These are phyloP conservation scores for Arabidopsis lyrata DNA, from an alignment of 441 rosid genomes.

Conservation along the genomic window DNA sequence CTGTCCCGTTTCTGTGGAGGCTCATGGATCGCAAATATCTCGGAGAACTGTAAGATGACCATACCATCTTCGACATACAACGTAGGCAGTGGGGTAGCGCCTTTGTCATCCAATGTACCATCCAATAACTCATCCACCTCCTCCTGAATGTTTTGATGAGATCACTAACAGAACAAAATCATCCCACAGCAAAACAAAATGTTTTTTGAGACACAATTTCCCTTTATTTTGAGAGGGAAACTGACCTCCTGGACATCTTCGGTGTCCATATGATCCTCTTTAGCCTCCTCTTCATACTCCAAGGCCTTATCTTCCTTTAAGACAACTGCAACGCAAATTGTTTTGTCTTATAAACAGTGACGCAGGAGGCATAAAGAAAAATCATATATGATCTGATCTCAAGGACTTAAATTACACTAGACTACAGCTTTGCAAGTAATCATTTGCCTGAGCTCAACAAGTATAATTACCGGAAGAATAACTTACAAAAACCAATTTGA, in stretches of 20 bases:
- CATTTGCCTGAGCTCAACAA: conserved; percentile 19
- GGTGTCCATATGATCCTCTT: conserved; percentile 56
- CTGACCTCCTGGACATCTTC: conserved; percentile 71
- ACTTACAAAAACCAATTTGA: conserved; percentile 14
- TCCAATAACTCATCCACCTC: conserved; percentile 54
- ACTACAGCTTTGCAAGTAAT: conserved; percentile 10
- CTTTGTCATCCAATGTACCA: conserved; percentile 56
- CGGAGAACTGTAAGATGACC: conserved; percentile 89
- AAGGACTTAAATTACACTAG: background rate
- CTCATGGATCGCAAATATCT: conserved; percentile 92
- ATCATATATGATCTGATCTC: conserved; percentile 1
- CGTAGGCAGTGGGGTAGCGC: conserved; percentile 74
- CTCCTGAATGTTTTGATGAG: conserved; percentile 53
- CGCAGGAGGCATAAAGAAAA: conserved; percentile 33
- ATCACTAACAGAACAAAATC: conserved; percentile 47
- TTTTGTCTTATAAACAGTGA: conserved; percentile 43
- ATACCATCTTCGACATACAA: conserved; percentile 86
- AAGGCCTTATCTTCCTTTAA: conserved; percentile 51
- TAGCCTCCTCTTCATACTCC: conserved; percentile 52
- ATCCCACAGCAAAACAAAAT: conserved; percentile 38
- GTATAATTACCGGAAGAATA: background rate
- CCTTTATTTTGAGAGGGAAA: conserved; percentile 35
- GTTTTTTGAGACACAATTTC: conserved; percentile 33
- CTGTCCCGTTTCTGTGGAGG: conserved; percentile 70
- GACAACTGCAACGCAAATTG: conserved; percentile 50